phyloP scores from a whole-genome alignment of 208 protist genomes.

The Crithidia brevicula region DNA sequence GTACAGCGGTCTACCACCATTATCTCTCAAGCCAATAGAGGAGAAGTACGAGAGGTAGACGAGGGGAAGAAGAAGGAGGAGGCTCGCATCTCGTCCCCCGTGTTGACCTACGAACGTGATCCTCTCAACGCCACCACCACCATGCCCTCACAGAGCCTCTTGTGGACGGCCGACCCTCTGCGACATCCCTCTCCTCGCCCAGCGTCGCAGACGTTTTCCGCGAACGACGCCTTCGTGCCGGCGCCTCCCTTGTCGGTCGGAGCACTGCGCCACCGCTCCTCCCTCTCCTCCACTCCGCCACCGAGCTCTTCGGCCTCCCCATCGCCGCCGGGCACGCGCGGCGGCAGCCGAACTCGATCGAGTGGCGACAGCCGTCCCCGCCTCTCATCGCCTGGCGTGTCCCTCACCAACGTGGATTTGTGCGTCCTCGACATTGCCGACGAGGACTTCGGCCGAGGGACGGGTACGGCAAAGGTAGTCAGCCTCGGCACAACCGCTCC shows the following conservation, averaged over 20 bases:
- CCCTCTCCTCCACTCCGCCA: neutral
- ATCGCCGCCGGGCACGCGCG: neutral
- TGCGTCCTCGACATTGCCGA: slow-evolving; percentile 2
- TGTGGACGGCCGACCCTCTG: neutral
- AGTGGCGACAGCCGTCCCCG: slow-evolving; percentile 9
- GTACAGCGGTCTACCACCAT: too few species aligned
- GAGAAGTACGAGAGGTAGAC: too few species aligned
- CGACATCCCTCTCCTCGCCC: neutral
- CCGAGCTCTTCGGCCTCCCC: neutral
- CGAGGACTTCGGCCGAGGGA: neutral
- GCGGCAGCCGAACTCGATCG: neutral
- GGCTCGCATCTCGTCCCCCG: slow-evolving; percentile 5
- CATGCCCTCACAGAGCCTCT: too few species aligned
- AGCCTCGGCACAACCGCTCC: slow-evolving; percentile 4
- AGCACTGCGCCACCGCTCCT: slow-evolving; percentile 12
- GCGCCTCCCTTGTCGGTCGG: slow-evolving; percentile 11
- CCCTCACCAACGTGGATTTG: slow-evolving; percentile 14
- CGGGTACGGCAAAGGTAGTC: too few species aligned
- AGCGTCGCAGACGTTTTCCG: too few species aligned
- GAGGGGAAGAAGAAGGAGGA: neutral
- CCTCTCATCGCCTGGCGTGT: slow-evolving; percentile 15
- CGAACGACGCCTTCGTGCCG: slow-evolving; percentile 1
- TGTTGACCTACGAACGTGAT: slow-evolving; percentile 18
- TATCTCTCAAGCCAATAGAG: too few species aligned
- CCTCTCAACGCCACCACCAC: neutral